Percentiles rank a stretch among this genome's conserved stretches.
These are phyloP conservation scores for Tuber melanosporum DNA, from an alignment of 495 filamentous ascomycete species.

Conservation along the genomic window DNA sequence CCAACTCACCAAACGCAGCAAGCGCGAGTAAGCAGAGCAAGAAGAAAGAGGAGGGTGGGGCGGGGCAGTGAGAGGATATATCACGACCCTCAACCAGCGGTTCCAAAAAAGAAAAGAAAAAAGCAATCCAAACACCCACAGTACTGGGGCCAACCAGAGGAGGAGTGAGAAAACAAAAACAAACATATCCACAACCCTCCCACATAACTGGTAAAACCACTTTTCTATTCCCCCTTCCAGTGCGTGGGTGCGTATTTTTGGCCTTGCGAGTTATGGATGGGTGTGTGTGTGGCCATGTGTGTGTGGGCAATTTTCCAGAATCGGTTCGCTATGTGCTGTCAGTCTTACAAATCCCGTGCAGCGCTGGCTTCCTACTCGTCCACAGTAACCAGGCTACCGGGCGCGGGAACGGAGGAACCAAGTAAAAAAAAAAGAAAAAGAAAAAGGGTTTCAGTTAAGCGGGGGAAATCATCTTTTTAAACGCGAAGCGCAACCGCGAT, in stretches of 20 bases:
- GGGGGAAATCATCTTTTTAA: not conserved
- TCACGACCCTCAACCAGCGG: not conserved
- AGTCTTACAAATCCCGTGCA: slow-evolving; percentile 1
- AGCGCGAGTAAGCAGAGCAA: not conserved
- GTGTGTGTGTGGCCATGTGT: not conserved
- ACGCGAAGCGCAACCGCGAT: slow-evolving; percentile 3
- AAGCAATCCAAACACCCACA: not conserved
- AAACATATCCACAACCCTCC: slow-evolving; percentile 6
- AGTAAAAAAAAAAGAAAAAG: not conserved
- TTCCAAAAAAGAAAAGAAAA: not conserved
- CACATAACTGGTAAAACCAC: not conserved
- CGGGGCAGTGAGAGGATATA: slow-evolving; percentile 4
- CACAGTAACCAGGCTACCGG: not conserved
- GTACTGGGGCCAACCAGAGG: slow-evolving; percentile 25
- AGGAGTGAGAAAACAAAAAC: slow-evolving; percentile 10
- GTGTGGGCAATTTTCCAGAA: not conserved
- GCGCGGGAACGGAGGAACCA: not conserved
- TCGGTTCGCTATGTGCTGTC: slow-evolving; percentile 1
- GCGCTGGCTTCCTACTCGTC: not conserved
- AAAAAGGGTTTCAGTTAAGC: not conserved
- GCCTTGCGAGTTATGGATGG: not conserved
- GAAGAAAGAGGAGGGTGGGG: not conserved
- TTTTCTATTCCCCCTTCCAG: not conserved
- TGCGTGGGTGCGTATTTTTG: slow-evolving; percentile 4
- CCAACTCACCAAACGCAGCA: not conserved